Evolutionary conservation across 768 basidiomycete species (phyloP).

Genomic region (Pisolithus marmoratus): DNA sequence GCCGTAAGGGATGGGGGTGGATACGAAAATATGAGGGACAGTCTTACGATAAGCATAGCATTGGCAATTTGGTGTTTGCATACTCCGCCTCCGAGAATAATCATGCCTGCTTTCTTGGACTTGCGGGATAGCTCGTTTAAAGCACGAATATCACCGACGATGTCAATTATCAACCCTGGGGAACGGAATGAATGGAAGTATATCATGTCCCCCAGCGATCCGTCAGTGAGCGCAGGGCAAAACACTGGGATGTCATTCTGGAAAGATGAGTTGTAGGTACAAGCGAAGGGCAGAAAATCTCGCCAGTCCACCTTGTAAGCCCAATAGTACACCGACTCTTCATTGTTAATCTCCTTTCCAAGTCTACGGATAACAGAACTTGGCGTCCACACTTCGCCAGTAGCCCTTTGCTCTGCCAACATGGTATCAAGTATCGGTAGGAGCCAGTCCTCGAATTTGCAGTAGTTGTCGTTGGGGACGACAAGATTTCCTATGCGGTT

Average conservation of each 20-base stretch:
- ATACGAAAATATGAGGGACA: conserved; percentile 1
- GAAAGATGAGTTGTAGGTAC: conserved; percentile 15
- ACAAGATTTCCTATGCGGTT: conserved; percentile 96
- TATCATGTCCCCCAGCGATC: conserved; percentile 97
- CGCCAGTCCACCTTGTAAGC: conserved; percentile 83
- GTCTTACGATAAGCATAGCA: conserved; percentile 93
- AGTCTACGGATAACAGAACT: conserved; percentile 86
- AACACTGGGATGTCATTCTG: conserved; percentile 99
- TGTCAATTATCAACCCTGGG: conserved; percentile 83
- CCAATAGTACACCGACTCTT: conserved; percentile 99
- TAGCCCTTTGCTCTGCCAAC: conserved; percentile 79
- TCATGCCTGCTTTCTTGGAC: conserved; percentile 95
- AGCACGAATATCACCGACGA: conserved; percentile 88
- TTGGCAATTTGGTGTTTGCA: conserved; percentile 99
- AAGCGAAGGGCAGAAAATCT: conserved; percentile 13
- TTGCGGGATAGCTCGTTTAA: conserved; percentile 86
- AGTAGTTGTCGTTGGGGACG: conserved; percentile 98
- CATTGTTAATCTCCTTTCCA: conserved; percentile 97
- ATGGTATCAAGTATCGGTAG: conserved; percentile 86
- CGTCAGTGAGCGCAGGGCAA: conserved; percentile 96
- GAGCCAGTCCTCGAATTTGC: conserved; percentile 99
- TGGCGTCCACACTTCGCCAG: conserved; percentile 80
- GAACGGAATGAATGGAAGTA: conserved; percentile 96
- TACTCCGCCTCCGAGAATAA: conserved; percentile 94
- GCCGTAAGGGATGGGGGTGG: conserved; percentile 2